Evolutionary conservation across 441 rosid genomes (phyloP), one percentile per base, ranked within the genome.

Genomic region (Jatropha multifida): DNA sequence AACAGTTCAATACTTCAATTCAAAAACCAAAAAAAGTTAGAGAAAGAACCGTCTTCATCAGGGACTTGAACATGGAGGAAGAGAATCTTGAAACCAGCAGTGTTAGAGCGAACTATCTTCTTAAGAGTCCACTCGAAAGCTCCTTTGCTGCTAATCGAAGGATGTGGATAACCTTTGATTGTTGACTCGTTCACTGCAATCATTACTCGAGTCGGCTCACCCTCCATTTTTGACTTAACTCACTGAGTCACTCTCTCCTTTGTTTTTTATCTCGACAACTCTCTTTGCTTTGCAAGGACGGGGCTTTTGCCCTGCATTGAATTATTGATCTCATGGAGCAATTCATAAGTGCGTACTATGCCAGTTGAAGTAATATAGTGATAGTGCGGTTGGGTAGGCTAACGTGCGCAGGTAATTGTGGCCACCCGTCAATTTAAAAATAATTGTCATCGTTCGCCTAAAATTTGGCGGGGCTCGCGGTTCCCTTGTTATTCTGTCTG

Each of bases 21-120:
- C 12, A 14, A 51, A 51, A 65, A 59, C 72, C 72, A 77, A 52
- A 63, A 71, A 51, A 60, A 72, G n/a, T 17, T 67, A 74, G 78
- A 78, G 69, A 65, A 62, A 72, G 38, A 73, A 95, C 98, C 99
- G 81, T 95, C 96, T 86, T 89, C 96, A 79, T 93, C 97, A 17
- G 90, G 94, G 69, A 92, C 94, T 87, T 93, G 99, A 49, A 90
- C 98, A 59, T 92, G 98, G 79, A 95, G 94, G 83, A 95, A 92
- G 59, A 93, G 95, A 73, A 95, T 88, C 83, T 80, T 91, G 88
- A 92, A 95, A 18, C 88, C 98, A 61, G 89, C 61, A 51, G 89
- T 80, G 73, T 93, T 95, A 6, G 92, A 87, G 42, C 93, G 89
- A 46, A 95, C 89, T 80, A 95, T 92, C 92, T 93, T 93, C 75